These are phyloP conservation scores for Cercospora sp. DNA, from an alignment of 2,329 filamentous ascomycete genomes.

Conservation along the genomic window DNA sequence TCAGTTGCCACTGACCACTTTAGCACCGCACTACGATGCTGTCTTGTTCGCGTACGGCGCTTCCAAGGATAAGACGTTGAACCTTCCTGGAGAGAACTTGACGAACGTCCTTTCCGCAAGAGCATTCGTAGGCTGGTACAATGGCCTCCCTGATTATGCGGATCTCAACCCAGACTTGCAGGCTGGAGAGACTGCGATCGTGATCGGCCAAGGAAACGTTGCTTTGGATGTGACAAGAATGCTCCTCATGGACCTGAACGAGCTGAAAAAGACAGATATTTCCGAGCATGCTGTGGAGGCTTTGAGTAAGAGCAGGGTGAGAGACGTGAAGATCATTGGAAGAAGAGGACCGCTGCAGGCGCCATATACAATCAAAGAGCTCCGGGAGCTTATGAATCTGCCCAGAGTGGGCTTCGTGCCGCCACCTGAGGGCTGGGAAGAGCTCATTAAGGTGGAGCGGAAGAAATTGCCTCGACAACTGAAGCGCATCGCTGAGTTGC, in stretches of 20 bases:
- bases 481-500: conserved; percentile 75
- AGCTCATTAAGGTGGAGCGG: conserved; percentile 52
- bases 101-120: conserved; percentile 81
- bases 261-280: conserved; percentile 81
- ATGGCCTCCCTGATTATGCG: conserved; percentile 82
- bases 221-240: conserved; percentile 91
- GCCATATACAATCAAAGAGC: conserved; percentile 92
- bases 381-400: conserved; percentile 82
- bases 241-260: conserved; percentile 72
- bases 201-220: conserved; percentile 95
- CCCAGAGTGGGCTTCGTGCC: conserved; percentile 69
- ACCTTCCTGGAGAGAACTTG: conserved; percentile 76
- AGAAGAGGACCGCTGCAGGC: conserved; percentile 80
- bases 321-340: conserved; percentile 81
- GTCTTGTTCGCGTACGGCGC: conserved; percentile 93
- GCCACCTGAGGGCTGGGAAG: conserved; percentile 37
- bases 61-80: conserved; percentile 74
- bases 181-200: conserved; percentile 74
- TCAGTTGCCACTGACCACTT: conserved; percentile 62
- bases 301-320: conserved; percentile 70
- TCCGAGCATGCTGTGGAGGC: conserved; percentile 76
- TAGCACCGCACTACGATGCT: conserved; percentile 85
- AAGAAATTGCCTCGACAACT: conserved; percentile 72
- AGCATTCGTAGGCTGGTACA: conserved; percentile 98
- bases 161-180: conserved; percentile 71